Percentiles rank a stretch among this genome's conserved stretches.
Conservation (phyloP, 768 basidiomycete genomes). For the Xerocomellus amylosporus region DNA sequence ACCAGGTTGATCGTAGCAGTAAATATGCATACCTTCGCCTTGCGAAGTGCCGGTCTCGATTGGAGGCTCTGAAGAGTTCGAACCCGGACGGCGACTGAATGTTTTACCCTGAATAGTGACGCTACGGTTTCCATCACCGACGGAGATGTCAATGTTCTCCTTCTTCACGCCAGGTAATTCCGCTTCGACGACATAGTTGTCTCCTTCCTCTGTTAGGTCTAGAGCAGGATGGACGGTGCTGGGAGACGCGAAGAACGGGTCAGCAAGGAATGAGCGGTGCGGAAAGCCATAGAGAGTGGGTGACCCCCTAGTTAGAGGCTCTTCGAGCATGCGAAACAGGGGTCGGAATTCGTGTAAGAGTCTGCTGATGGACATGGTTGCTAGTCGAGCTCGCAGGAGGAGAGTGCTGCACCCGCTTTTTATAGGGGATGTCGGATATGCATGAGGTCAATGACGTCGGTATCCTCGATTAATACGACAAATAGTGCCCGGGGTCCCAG, state of each 20-base stretch:
- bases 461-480: constrained; percentile 3
- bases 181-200: constrained; percentile 67
- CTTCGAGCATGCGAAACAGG: constrained; percentile 72
- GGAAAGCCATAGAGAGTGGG: constrained; percentile 25
- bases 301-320: constrained; percentile 49
- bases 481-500: constrained; percentile 16
- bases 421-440: constrained; percentile 8
- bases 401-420: background rate
- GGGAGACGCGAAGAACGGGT: constrained; percentile 45
- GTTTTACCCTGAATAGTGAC: constrained; percentile 71
- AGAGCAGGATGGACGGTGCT: constrained; percentile 50
- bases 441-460: constrained; percentile 8
- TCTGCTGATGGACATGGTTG: constrained; percentile 62
- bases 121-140: constrained; percentile 68
- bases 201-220: constrained; percentile 64
- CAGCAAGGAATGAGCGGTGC: constrained; percentile 43
- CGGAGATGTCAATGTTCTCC: constrained; percentile 67
- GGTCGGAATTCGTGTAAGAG: constrained; percentile 71
- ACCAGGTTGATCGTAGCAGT: background rate
- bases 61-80: constrained; percentile 23
- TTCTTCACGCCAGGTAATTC: constrained; percentile 78
- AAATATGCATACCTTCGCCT: constrained; percentile 30
- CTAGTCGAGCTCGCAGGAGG: background rate
- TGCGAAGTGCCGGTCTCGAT: constrained; percentile 7
- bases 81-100: constrained; percentile 23